Evolutionary conservation across 371 early-diverging fungal species (phyloP), one percentile per base, ranked within the genome.

Genomic region (Capillidium heterosporum): DNA sequence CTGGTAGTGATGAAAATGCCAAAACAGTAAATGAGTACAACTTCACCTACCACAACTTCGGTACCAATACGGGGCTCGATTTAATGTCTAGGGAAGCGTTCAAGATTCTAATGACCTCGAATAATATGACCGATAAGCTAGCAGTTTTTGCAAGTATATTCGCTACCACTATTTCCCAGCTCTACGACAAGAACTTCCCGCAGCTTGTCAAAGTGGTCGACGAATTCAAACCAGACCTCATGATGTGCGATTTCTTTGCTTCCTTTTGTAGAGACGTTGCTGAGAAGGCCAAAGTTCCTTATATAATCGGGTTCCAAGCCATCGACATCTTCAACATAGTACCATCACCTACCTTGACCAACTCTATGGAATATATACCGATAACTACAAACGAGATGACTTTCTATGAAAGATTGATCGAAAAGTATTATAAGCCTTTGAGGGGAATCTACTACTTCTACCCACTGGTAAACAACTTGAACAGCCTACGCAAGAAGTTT

Each of bases 221-320:
- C 19, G 26, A 47, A 3, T 5, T 24, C 5, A n/a, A 24, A 24
- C 50, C 50, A 1, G 50, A 49, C 32, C 21, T 49, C 2, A 31
- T 49, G 32, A 32, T 49, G 4, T 49, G 50, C n/a, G 50, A 49
- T 49, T 49, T 49, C 21, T 21, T 49, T 17, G 50, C 50, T 4
- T 11, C 5, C n/a, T 1, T 2, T 8, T 49, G 50, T 27, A 31
- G 21, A 15, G 50, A 49, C 15, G 4, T 15, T n/a, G 50, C 50
- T 28, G 32, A 13, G 7, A 28, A 49, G 29, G 8, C 11, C 8
- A n/a, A 13, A 13, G 32, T 49, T 17, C 50, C 50, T 31, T 31
- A 31, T 7, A 31, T 49, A 31, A 31, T 32, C n/a, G 50, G 50
- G 32, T 49, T 17, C n/a, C 50, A 49, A 27, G 11, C 50, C 17